phyloP scores from a whole-genome alignment of 108 stramenopile genomes.

The Nitzschia inconspicua region DNA sequence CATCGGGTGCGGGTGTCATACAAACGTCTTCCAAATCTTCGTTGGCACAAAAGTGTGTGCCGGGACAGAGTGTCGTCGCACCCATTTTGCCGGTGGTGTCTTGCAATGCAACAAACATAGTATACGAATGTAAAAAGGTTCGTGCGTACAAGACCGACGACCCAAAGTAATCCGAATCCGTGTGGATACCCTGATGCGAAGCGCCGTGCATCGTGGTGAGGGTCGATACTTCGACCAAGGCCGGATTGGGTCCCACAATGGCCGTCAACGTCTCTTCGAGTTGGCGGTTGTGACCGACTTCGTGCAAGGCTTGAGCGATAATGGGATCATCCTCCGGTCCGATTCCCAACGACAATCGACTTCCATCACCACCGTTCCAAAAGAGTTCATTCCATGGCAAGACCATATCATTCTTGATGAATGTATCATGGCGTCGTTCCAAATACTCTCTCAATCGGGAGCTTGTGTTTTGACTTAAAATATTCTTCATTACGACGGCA shows the following conservation, averaged over 20 bases:
- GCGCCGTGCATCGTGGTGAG: constrained; percentile 34
- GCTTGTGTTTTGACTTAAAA: constrained; percentile 16
- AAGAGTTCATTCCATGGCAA: constrained; percentile 32
- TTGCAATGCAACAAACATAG: constrained; percentile 47
- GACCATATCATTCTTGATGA: not conserved
- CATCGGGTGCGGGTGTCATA: not conserved
- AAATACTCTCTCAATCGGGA: constrained; percentile 21
- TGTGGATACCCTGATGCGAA: constrained; percentile 28
- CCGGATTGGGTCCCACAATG: constrained; percentile 37
- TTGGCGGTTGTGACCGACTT: constrained; percentile 25
- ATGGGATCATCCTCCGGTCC: constrained; percentile 32
- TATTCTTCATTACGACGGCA: constrained; percentile 17
- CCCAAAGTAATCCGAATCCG: constrained; percentile 39
- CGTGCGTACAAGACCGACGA: constrained; percentile 27
- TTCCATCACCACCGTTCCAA: constrained; percentile 16
- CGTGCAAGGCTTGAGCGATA: constrained; percentile 25
- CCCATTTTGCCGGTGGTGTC: constrained; percentile 45
- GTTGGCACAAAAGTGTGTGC: constrained; percentile 49
- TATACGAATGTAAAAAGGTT: constrained; percentile 50
- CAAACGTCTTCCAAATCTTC: constrained; percentile 22
- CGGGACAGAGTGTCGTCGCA: constrained; percentile 51
- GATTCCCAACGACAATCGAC: constrained; percentile 18
- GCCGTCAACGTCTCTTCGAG: constrained; percentile 19
- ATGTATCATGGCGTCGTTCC: constrained; percentile 17
- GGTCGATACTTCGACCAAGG: constrained; percentile 39